Base-by-base conservation (phyloP, 768 basidiomycete species). In the Mycena capillaripes region DNA sequence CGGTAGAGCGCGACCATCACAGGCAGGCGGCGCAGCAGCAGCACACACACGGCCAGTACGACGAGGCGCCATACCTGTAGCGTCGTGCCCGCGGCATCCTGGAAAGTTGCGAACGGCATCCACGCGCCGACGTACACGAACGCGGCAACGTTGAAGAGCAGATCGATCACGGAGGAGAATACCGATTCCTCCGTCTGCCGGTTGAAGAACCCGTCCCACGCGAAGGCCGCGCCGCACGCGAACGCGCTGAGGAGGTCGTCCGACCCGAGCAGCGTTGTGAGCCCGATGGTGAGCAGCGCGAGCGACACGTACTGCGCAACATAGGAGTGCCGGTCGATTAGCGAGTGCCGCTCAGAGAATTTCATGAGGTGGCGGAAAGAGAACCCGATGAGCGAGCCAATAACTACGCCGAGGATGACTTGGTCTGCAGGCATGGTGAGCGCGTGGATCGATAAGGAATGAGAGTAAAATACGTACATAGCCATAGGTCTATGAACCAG, bases 71-170 rank as follows among this genome's bases (percentile, higher is more conserved):
- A 96, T 12, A 95, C 91, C 50, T 86, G 89, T 58, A 99, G 84
- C 2, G 92, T 92, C 75, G 93, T 72, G 23, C 65, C 85, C 50
- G 83, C 85, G 11, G 83, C 82, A 79, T 95, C 87, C 70, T 86
- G 83, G 85, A 97, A 99, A 58, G 88, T 86, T 78, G 87, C 81
- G 82, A 99, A 99, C 1, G 98, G 98, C 90, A 97, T 97, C 92
- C 97, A 97, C 38, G 97, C 97, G 71, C 98, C 98, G 71, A 99
- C 93, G 79, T 94, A 98, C 60, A 98, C 92, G 84, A 99, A 98
- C 4, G 95, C 94, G 32, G 96, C 95, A 72, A 96, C 90, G 84
- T 98, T 98, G 90, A 98, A 97, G 68, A 99, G 87, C 75, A 98
- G 85, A 82, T 99, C 96, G 78, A 99, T 96, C 76, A 99, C 97